Base-by-base conservation (phyloP, 108 stramenopile species). In the Nitzschia sp. region DNA sequence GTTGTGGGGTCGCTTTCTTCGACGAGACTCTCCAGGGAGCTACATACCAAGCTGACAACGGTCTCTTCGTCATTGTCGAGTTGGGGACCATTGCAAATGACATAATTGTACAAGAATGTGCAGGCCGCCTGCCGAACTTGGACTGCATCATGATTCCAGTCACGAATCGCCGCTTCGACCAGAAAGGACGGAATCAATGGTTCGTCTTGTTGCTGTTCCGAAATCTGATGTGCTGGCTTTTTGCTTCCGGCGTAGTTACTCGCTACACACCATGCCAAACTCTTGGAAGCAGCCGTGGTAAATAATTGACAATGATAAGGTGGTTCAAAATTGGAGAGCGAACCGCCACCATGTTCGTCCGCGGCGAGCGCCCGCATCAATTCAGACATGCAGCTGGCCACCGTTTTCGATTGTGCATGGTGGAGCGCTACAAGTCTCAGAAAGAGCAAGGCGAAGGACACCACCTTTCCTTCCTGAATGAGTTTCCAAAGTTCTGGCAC, bases 91-190 rank as follows among this genome's bases (percentile, higher is more conserved):
- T 66, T 29, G 28, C 34, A 69, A 32, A 33, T 69, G 61, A 57
- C 61, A 22, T 45, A 38, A 59, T 91, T 91, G 66, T 87, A 90
- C 32, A 84, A 53, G 65, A 81, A 91, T 11, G 89, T 83, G 21
- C 46, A 41, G 0, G 83, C 86, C 21, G 82, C 83, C 50, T 87
- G 85, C 36, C 83, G 76, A 34, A 62, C 82, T 34, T 66, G 53
- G 44, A n/a, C 34, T 29, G 46, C 5, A 36, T 45, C 38, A 30
- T 57, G 55, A 32, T 45, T n/a, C 48, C 52, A 53, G 34, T 53
- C 35, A 33, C 52, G 45, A 34, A 38, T 38, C 13, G 35, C 52
- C 13, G 30, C 53, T 21, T 53, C 35, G 5, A 38, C 50, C 48
- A 58, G 34, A 57, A 75, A 54, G 28, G 56, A 28, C 23, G 56